These are phyloP conservation scores for Magnolia changhungtana DNA, from an alignment of 164 flowering plant species.

Conservation along the genomic window DNA sequence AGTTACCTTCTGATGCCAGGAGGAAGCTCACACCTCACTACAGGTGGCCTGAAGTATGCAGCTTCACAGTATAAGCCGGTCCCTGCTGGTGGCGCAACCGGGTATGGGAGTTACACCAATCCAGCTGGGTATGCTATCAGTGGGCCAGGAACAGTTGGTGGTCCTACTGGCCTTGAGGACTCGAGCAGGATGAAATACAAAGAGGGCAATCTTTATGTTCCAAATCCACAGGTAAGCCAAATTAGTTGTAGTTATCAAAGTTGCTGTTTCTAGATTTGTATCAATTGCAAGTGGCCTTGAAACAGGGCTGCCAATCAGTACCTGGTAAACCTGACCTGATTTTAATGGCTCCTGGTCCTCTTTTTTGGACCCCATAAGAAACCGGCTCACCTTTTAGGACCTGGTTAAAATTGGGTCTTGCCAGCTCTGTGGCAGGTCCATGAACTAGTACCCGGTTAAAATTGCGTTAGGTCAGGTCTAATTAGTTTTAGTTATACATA, in stretches of 20 bases:
- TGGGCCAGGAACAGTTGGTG: constrained; percentile 62
- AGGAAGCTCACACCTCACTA: constrained; percentile 63
- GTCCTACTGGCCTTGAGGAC: constrained; percentile 72
- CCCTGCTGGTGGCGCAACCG: constrained; percentile 63
- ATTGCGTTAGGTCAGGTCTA: too few relatives aligned
- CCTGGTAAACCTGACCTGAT: too few relatives aligned
- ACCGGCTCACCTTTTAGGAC: too few relatives aligned
- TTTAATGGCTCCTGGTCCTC: too few relatives aligned
- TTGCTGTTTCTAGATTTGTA: too few relatives aligned
- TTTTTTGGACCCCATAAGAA: too few relatives aligned
- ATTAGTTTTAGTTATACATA: too few relatives aligned
- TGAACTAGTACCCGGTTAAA: too few relatives aligned
- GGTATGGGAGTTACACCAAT: constrained; percentile 70
- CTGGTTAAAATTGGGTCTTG: too few relatives aligned
- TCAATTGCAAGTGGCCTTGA: too few relatives aligned
- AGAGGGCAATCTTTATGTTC: constrained; percentile 74
- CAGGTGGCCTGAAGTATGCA: constrained; percentile 73
- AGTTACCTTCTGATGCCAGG: constrained; percentile 88
- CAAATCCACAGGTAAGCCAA: constrained; percentile 75
- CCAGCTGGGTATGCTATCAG: constrained; percentile 75
- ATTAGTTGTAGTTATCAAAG: background rate
- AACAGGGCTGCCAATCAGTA: too few relatives aligned
- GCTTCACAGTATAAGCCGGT: constrained; percentile 79
- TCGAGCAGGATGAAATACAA: constrained; percentile 82
- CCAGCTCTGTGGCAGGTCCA: too few relatives aligned